Conservation (phyloP, 2,329 filamentous ascomycete genomes). For the Colletotrichum orbiculare region DNA sequence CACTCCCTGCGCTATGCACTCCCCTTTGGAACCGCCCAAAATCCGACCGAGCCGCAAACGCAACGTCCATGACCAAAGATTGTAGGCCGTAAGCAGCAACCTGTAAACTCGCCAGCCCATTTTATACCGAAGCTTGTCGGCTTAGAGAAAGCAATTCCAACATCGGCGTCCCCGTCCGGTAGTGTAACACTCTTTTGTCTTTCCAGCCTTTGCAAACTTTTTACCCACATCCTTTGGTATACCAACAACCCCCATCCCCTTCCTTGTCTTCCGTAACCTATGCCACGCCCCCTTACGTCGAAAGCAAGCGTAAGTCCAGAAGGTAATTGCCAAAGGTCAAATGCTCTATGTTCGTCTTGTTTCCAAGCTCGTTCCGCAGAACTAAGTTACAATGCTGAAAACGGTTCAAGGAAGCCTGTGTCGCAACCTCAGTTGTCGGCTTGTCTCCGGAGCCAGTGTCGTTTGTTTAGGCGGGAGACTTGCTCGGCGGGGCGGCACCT, state of each 20-base stretch:
- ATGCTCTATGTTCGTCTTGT: constrained; percentile 57
- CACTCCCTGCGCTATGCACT: constrained; percentile 58
- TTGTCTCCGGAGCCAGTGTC: constrained; percentile 26
- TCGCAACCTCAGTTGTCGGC: constrained; percentile 39
- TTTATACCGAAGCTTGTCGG: constrained; percentile 39
- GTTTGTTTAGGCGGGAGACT: constrained; percentile 65
- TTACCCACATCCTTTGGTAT: constrained; percentile 44
- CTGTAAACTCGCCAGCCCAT: constrained; percentile 37
- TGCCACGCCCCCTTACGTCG: constrained; percentile 49
- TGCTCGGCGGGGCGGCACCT: constrained; percentile 65
- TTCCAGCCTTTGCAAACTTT: constrained; percentile 55
- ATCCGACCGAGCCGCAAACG: constrained; percentile 43
- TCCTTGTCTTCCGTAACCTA: constrained; percentile 56
- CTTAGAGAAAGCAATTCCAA: constrained; percentile 42
- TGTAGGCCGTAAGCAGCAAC: constrained; percentile 36
- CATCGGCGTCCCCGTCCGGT: constrained; percentile 41
- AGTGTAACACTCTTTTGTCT: constrained; percentile 51
- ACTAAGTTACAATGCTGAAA: constrained; percentile 41
- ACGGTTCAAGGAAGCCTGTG: constrained; percentile 43
- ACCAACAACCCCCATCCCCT: constrained; percentile 44
- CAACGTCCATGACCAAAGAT: constrained; percentile 41
- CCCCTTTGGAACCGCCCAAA: constrained; percentile 35
- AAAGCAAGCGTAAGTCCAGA: constrained; percentile 55
- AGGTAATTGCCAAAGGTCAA: constrained; percentile 57
- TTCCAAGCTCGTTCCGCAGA: constrained; percentile 50